Conservation (phyloP, 2,329 filamentous ascomycete genomes). For the Clarireedia monteithiana region DNA sequence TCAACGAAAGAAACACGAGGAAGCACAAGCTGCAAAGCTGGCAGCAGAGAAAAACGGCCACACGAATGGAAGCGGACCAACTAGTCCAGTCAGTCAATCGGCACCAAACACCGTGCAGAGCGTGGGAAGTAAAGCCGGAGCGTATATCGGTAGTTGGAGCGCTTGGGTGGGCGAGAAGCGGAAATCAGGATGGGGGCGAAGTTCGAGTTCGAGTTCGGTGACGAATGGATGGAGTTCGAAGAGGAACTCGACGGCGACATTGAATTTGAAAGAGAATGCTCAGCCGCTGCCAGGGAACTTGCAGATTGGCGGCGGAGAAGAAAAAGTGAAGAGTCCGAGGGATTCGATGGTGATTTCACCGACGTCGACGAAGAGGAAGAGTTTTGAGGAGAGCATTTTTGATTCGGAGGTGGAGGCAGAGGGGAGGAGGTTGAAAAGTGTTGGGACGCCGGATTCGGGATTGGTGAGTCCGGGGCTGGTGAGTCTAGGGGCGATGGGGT, state of each 20-base stretch:
- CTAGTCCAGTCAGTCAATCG: slow-evolving; percentile 24
- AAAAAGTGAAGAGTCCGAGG: slow-evolving; percentile 25
- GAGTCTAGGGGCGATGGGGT: not conserved
- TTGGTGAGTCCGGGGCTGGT: not conserved
- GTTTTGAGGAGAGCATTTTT: slow-evolving; percentile 28
- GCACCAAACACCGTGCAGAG: slow-evolving; percentile 39
- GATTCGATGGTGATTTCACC: not conserved
- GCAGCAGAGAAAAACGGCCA: slow-evolving; percentile 20
- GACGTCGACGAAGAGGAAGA: slow-evolving; percentile 14
- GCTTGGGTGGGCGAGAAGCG: slow-evolving; percentile 69
- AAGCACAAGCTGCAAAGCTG: slow-evolving; percentile 29
- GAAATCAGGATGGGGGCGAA: slow-evolving; percentile 36
- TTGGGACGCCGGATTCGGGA: not conserved
- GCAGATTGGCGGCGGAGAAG: slow-evolving; percentile 18
- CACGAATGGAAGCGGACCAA: slow-evolving; percentile 4
- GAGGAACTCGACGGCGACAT: slow-evolving; percentile 7
- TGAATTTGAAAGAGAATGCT: slow-evolving; percentile 18
- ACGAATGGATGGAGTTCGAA: slow-evolving; percentile 40
- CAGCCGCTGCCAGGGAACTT: slow-evolving; percentile 11
- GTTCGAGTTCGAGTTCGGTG: slow-evolving; percentile 70
- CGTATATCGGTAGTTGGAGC: slow-evolving; percentile 63
- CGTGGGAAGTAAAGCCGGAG: slow-evolving; percentile 48
- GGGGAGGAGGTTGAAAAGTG: not conserved
- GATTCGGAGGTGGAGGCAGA: slow-evolving; percentile 22
- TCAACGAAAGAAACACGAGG: slow-evolving; percentile 59